Evolutionary conservation across 768 basidiomycete genomes (phyloP).

Genomic region (Termitomyces sp.): DNA sequence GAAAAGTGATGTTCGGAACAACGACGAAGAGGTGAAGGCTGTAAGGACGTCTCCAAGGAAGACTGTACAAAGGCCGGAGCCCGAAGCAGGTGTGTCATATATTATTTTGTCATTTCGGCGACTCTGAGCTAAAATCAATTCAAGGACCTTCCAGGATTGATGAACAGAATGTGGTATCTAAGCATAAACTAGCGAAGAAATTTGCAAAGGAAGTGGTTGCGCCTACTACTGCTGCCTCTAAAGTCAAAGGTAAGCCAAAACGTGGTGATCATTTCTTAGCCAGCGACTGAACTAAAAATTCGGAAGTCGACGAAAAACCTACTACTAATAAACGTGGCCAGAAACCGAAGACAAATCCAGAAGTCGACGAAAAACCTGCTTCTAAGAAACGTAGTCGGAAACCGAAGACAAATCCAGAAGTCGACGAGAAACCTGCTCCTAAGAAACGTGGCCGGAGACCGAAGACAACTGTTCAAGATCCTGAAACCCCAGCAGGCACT

Average conservation of each 20-base stretch:
- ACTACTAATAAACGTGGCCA: conserved; percentile 14
- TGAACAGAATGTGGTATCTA: not conserved
- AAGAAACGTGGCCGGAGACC: conserved; percentile 17
- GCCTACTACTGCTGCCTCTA: not conserved
- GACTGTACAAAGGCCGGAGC: conserved; percentile 4
- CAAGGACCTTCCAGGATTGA: conserved; percentile 3
- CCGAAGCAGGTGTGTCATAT: conserved; percentile 6
- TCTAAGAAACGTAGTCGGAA: conserved; percentile 16
- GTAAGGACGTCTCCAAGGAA: conserved; percentile 14
- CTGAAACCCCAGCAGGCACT: not conserved
- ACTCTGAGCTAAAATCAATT: not conserved
- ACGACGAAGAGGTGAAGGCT: not conserved
- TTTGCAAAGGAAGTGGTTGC: not conserved
- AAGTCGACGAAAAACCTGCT: not conserved
- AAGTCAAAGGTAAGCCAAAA: conserved; percentile 6
- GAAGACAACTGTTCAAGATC: not conserved
- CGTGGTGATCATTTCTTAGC: not conserved
- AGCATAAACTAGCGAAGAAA: conserved; percentile 1
- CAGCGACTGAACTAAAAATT: not conserved
- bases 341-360: conserved; percentile 9
- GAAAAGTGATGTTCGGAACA: not conserved
- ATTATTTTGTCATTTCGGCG: not conserved
- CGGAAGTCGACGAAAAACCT: not conserved
- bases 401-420: conserved; percentile 7
- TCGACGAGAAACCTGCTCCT: not conserved